Base-by-base conservation (phyloP, 2,329 filamentous ascomycete genomes). In the Beauveria sp. region DNA sequence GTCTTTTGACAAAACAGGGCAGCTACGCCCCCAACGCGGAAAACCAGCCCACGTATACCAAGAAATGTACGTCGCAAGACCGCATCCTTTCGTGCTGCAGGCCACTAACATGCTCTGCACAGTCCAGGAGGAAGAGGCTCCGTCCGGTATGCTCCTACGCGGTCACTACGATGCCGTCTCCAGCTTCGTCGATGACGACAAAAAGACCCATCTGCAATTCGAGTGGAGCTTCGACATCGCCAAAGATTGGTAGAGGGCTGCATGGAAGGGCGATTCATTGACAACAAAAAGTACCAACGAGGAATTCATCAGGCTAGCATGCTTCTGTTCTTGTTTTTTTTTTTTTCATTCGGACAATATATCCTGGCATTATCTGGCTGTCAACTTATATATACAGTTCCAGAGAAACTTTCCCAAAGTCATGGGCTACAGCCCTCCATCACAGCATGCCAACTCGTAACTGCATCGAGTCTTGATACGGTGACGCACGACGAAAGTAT, bases 201-300 rank as follows among this genome's bases (percentile, higher is more conserved):
- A 95, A 75, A 87, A 91, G 77, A 87, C 84, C 66, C 93, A 99
- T 77, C 81, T 99, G 65, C 82, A 88, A 73, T 99, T 99, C 75
- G 89, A 96, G 70, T 99, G 95, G 95, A 86, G 88, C 64, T 98
- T 99, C 71, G 90, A 97, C 72, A 96, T 99, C 74, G 84, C 89
- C 78, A 99, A 98, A 84, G 91, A 96, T 74, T 98, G 95, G 95
- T 90, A 86, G 67, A 69, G 18, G 22, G 14, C n/a, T 22, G 6
- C 16, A 22, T 49, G 22, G n/a, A 47, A 28, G 18, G 43, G 1
- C 42, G 14, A 61, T 28, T 28, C 22, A 38, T 20, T 8, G 22
- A 24, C 59, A 24, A 49, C 18, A 34, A 43, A 57, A 53, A 58
- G 28, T 22, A 38, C 40, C 34, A 28, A 4, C 16, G 42, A 34